Conservation (phyloP, 169 alveolate species). For the Plasmodium falciparum region DNA sequence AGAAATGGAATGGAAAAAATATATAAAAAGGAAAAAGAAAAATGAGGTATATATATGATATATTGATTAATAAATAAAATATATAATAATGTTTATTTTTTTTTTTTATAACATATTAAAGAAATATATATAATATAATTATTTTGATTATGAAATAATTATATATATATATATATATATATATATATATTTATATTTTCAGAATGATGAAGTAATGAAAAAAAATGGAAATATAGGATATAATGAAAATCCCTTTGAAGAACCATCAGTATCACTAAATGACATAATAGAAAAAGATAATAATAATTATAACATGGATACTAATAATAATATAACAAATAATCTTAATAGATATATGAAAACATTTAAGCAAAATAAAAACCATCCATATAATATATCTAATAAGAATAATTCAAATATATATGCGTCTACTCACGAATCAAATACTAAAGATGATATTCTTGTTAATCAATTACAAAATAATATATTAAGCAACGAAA, state of each 20-base stretch:
- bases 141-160: neutral
- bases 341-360: too few species aligned
- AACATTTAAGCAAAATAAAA: too few species aligned
- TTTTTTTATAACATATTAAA: neutral
- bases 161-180: neutral
- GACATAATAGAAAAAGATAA: slow-evolving; percentile 18
- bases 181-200: neutral
- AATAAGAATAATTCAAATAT: neutral
- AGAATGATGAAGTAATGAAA: slow-evolving; percentile 12
- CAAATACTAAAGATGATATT: neutral
- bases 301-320: neutral
- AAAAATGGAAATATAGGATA: slow-evolving; percentile 7
- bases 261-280: slow-evolving; percentile 27
- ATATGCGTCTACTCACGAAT: neutral
- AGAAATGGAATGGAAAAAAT: slow-evolving; percentile 69
- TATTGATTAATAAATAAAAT: neutral
- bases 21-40: slow-evolving; percentile 25
- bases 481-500: neutral
- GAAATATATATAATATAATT: too few species aligned
- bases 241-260: slow-evolving; percentile 4
- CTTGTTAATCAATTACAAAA: slow-evolving; percentile 17
- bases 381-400: too few species aligned
- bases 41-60: slow-evolving; percentile 30
- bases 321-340: neutral
- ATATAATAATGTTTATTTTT: neutral